Conservation (phyloP, 345 rosid species). For the Syzygium oleosum region DNA sequence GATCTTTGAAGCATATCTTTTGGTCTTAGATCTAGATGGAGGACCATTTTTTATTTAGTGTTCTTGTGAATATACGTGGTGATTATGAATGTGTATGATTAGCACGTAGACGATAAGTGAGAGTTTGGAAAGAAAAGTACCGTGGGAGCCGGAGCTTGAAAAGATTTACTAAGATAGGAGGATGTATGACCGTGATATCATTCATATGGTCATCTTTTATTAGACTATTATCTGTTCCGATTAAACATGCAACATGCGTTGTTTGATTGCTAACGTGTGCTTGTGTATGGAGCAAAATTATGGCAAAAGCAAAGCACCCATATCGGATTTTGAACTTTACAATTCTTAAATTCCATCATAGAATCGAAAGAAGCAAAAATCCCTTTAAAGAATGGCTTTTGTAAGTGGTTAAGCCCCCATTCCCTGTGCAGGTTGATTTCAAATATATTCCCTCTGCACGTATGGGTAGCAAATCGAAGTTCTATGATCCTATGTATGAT, state of each 20-base stretch:
- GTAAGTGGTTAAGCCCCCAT: background rate
- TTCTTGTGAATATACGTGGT: background rate
- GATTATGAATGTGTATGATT: background rate
- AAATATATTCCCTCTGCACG: too few relatives aligned
- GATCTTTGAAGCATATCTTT: background rate
- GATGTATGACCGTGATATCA: background rate
- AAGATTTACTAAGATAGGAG: background rate
- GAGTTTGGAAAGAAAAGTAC: background rate
- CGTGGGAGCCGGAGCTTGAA: background rate
- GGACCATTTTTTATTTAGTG: background rate
- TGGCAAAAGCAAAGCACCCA: background rate
- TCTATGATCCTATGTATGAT: too few relatives aligned
- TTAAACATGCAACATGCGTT: background rate
- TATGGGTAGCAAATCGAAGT: too few relatives aligned
- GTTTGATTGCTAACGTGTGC: background rate
- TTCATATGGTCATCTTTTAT: background rate
- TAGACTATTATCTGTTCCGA: accelerated
- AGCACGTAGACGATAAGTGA: background rate
- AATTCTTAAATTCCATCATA: background rate
- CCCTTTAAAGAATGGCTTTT: background rate
- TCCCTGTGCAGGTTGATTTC: background rate
- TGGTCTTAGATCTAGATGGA: background rate
- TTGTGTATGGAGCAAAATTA: background rate
- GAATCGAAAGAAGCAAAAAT: background rate
- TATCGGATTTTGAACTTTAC: background rate